phyloP scores from a whole-genome alignment of 1,284 basidiomycete genomes.

The Boletus sp. region DNA sequence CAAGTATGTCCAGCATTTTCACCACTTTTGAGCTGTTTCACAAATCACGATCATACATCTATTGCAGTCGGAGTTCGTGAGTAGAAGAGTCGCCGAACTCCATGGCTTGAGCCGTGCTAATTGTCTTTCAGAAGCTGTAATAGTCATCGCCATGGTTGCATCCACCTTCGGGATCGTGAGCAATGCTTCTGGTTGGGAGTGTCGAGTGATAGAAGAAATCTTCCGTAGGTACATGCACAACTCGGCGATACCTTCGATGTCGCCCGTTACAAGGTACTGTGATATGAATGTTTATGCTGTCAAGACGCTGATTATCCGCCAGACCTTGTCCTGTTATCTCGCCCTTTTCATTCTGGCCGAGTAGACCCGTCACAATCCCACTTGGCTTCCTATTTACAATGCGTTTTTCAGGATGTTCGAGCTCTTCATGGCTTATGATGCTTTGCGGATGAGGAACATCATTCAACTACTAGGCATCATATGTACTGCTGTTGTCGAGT shows the following conservation, averaged over 20 bases:
- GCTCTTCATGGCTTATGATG: slow-evolving; percentile 69
- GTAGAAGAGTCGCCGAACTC: slow-evolving; percentile 21
- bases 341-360: slow-evolving; percentile 78
- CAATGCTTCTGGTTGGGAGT: background rate
- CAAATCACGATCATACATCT: slow-evolving; percentile 10
- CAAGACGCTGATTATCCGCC: slow-evolving; percentile 10
- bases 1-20: slow-evolving; percentile 43
- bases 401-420: slow-evolving; percentile 58
- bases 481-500: slow-evolving; percentile 38
- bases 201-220: slow-evolving; percentile 1
- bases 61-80: slow-evolving; percentile 44
- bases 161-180: slow-evolving; percentile 50
- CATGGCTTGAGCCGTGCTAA: slow-evolving; percentile 6
- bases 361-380: slow-evolving; percentile 37
- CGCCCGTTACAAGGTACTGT: slow-evolving; percentile 50
- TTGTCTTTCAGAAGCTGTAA: slow-evolving; percentile 41
- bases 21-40: slow-evolving; percentile 11
- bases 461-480: slow-evolving; percentile 74
- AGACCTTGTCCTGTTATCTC: slow-evolving; percentile 83
- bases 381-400: background rate
- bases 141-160: slow-evolving; percentile 53
- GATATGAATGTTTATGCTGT: background rate
- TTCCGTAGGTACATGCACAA: slow-evolving; percentile 49
- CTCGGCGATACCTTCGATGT: slow-evolving; percentile 39
- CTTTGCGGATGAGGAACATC: slow-evolving; percentile 67